phyloP scores from a whole-genome alignment of 148 eudicot species.

The Camellia lanceoleosa region DNA sequence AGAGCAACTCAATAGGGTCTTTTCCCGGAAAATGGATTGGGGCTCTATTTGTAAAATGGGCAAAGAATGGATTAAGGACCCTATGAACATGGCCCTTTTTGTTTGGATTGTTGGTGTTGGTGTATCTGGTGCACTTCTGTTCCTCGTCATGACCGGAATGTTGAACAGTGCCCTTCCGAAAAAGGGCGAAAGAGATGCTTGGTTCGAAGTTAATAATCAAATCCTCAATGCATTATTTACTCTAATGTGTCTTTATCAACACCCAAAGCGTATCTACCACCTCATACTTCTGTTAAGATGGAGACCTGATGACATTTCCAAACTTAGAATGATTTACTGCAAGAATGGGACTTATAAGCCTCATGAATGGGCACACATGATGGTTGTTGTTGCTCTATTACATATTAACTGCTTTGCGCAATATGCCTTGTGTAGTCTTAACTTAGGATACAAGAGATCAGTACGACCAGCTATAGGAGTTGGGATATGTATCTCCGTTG shows the following conservation, averaged over 20 bases:
- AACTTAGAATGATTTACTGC: slow-evolving; percentile 74
- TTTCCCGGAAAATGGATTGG: slow-evolving; percentile 70
- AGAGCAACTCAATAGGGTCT: slow-evolving; percentile 46
- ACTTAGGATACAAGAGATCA: slow-evolving; percentile 75
- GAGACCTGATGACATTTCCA: slow-evolving; percentile 67
- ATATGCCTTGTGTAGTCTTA: slow-evolving; percentile 78
- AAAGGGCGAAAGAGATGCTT: slow-evolving; percentile 66
- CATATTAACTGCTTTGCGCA: slow-evolving; percentile 88
- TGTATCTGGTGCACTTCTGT: slow-evolving; percentile 85
- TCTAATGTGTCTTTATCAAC: slow-evolving; percentile 86
- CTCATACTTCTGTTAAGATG: slow-evolving; percentile 69
- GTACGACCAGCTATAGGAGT: slow-evolving; percentile 78
- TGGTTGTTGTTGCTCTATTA: slow-evolving; percentile 65
- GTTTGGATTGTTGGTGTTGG: slow-evolving; percentile 80
- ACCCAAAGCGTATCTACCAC: slow-evolving; percentile 80
- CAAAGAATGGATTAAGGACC: slow-evolving; percentile 79
- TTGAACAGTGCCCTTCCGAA: slow-evolving; percentile 59
- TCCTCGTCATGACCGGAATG: slow-evolving; percentile 95
- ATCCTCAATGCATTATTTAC: slow-evolving; percentile 93
- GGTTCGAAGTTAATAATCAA: slow-evolving; percentile 97
- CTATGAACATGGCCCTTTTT: slow-evolving; percentile 79
- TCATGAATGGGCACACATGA: slow-evolving; percentile 91
- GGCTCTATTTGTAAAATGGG: slow-evolving; percentile 39
- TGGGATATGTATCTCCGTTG: slow-evolving; percentile 67
- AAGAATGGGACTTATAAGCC: slow-evolving; percentile 93